Conservation (phyloP, 2,329 filamentous ascomycete species). For the Colletotrichum liaoningense region DNA sequence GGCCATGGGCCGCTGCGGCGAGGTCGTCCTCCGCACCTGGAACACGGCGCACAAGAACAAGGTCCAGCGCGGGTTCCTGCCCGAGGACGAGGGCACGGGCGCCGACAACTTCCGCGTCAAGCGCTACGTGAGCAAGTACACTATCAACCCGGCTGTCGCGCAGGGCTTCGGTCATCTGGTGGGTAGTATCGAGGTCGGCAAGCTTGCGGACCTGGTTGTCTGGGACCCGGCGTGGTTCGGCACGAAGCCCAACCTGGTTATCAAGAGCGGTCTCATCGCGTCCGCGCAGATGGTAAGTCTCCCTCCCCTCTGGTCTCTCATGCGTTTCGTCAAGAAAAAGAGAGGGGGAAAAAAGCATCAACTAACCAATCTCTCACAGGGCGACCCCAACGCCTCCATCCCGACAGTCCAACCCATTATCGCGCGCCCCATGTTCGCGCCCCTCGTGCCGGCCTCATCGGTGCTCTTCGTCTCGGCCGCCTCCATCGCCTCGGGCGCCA, state of each 20-base stretch:
- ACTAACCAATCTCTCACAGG: conserved; percentile 55
- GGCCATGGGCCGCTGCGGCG: conserved; percentile 95
- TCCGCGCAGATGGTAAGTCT: conserved; percentile 82
- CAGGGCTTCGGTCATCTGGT: conserved; percentile 92
- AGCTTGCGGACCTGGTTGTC: conserved; percentile 87
- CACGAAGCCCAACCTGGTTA: conserved; percentile 81
- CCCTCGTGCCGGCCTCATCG: conserved; percentile 76
- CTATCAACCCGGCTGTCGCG: conserved; percentile 90
- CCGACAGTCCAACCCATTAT: conserved; percentile 89
- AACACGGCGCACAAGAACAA: conserved; percentile 99
- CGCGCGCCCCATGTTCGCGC: conserved; percentile 87
- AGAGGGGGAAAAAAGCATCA: not conserved
- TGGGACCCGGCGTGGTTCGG: conserved; percentile 91
- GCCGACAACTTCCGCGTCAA: conserved; percentile 95
- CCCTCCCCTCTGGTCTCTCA: not conserved
- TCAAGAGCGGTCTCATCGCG: conserved; percentile 90
- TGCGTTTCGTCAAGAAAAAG: not conserved
- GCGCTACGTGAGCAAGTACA: conserved; percentile 95
- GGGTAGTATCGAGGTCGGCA: conserved; percentile 88
- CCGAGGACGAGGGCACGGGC: conserved; percentile 81
- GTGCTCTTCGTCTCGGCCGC: conserved; percentile 86
- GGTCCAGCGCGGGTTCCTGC: conserved; percentile 79
- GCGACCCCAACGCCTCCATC: conserved; percentile 85
- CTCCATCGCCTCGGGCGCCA: conserved; percentile 74
- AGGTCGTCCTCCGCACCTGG: conserved; percentile 94